Evolutionary conservation across 441 rosid species (phyloP).

Genomic region (Erodium moschatum): DNA sequence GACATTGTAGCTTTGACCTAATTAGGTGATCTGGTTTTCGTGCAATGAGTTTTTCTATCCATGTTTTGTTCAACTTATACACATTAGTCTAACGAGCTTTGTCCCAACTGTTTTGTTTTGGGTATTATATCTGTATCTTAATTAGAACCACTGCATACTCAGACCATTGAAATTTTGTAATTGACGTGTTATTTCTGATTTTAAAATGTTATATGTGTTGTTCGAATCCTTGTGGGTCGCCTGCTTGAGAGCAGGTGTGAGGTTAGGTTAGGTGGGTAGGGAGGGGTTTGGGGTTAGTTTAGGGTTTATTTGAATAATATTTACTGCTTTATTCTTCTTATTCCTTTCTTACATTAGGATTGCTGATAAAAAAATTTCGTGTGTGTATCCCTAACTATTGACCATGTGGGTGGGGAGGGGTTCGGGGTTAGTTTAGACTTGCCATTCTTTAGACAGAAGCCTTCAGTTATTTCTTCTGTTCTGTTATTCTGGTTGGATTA

Average conservation of each 20-base stretch:
- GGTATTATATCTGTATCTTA: not conserved
- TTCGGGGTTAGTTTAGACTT: no score
- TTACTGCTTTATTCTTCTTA: no score
- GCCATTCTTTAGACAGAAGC: conserved; percentile 6
- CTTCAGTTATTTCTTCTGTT: not conserved
- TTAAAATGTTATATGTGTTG: not conserved
- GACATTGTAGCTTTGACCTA: no score
- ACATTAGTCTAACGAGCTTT: not conserved
- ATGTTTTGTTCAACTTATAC: not conserved
- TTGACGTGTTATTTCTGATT: not conserved
- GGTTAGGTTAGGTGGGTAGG: no score
- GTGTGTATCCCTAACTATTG: not conserved
- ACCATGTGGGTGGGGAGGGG: no score
- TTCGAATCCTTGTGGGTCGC: no score
- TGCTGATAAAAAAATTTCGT: no score
- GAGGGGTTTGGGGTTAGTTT: no score
- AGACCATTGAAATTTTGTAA: not conserved
- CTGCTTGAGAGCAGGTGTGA: no score
- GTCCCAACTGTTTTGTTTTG: not conserved
- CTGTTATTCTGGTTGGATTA: not conserved
- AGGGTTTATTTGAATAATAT: no score
- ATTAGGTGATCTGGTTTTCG: no score
- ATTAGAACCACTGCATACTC: not conserved
- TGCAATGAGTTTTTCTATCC: not conserved
- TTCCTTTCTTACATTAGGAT: no score